Conservation (phyloP, 371 early-diverging fungal genomes). For the Mortierella sp. region DNA sequence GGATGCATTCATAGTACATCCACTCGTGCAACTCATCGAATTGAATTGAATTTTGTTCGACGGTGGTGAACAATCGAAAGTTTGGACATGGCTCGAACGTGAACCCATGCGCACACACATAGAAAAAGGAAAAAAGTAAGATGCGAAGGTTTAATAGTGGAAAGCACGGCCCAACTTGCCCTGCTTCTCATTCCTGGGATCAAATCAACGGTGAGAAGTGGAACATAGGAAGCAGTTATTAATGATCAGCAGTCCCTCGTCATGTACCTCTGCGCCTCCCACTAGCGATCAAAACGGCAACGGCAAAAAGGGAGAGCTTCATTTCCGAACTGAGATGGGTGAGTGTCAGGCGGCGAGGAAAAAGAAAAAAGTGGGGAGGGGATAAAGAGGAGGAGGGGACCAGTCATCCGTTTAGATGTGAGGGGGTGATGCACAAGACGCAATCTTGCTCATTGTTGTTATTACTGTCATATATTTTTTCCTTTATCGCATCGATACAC, state of each 20-base stretch:
- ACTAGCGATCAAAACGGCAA: not conserved
- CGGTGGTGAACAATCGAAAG: not conserved
- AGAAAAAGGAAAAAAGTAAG: not conserved
- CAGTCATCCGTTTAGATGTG: constrained; percentile 4
- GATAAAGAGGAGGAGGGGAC: not conserved
- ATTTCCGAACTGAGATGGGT: not conserved
- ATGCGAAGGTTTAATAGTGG: not conserved
- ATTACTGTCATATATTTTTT: not conserved
- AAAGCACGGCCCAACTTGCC: not conserved
- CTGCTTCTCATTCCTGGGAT: not conserved
- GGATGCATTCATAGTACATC: not conserved
- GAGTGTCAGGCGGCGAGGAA: not conserved
- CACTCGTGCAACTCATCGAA: not conserved
- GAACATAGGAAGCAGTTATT: not conserved
- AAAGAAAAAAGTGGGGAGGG: too few species aligned
- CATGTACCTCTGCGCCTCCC: not conserved
- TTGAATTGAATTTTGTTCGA: not conserved
- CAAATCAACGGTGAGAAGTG: not conserved
- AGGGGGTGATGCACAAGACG: not conserved
- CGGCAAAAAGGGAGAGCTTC: not conserved
- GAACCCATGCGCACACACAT: not conserved
- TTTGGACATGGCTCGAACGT: not conserved
- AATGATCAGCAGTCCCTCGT: not conserved
- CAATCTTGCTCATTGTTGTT: not conserved
- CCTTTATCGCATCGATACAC: constrained; percentile 12